These are phyloP conservation scores for Phaeosphaeria sp. DNA, from an alignment of 2,329 filamentous ascomycete species.

Conservation along the genomic window DNA sequence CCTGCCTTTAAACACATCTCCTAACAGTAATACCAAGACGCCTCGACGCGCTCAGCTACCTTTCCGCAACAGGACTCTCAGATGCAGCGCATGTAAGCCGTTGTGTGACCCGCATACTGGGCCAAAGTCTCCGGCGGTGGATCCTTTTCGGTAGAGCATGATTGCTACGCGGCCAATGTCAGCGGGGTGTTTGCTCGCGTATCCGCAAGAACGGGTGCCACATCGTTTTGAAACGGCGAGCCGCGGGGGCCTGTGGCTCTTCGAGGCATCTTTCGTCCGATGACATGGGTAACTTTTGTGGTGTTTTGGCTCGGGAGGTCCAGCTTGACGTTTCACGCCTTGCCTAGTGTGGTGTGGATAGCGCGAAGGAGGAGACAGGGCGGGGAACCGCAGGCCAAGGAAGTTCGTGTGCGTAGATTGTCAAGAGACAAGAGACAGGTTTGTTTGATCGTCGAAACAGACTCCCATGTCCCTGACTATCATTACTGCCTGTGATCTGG, in stretches of 20 bases:
- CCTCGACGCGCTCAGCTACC: constrained; percentile 18
- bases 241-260: constrained; percentile 22
- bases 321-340: constrained; percentile 30
- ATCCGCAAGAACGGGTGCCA: constrained; percentile 13
- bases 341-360: constrained; percentile 18
- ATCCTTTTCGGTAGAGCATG: constrained; percentile 23
- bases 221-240: constrained; percentile 38
- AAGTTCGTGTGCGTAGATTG: constrained; percentile 6
- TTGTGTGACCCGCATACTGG: constrained; percentile 30
- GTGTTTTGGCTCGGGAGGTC: constrained; percentile 22
- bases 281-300: constrained; percentile 20
- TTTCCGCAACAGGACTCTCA: constrained; percentile 23
- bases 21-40: constrained; percentile 16
- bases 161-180: constrained; percentile 31
- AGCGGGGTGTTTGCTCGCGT: constrained; percentile 15
- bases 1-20: constrained; percentile 26
- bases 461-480: background rate
- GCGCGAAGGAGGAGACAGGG: constrained; percentile 23
- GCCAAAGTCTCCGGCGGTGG: constrained; percentile 17
- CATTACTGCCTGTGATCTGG: background rate
- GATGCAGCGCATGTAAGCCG: constrained; percentile 27
- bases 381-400: constrained; percentile 8
- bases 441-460: constrained; percentile 16
- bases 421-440: constrained; percentile 9
- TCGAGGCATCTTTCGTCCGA: constrained; percentile 15